Base-by-base conservation (phyloP, 179 eudicot genomes). In the Beta lomatogona region DNA sequence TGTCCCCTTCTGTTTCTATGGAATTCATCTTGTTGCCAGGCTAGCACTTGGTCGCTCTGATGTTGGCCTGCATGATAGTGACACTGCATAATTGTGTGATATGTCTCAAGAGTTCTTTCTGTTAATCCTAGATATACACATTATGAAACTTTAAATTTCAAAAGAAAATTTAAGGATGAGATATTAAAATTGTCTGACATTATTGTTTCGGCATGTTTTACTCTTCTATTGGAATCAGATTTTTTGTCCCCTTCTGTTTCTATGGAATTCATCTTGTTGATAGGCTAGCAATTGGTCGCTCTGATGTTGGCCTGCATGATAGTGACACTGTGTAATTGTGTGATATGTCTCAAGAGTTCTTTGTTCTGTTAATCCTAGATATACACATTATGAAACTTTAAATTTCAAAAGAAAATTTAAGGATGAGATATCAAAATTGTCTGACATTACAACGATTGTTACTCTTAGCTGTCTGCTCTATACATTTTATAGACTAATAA, bases 401-500 rank as follows among this genome's bases (percentile, higher is more conserved):
- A 57, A 41, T 59, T 44, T 44, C 2, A 14, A 9, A 70, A 22
- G 22, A 9, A 9, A 14, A 41, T 22, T 44, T 58, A 44, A 69
- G 69, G 63, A 58, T 31, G 21, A 16, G 46, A 46, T 46, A 15
- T 9, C 64, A 28, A 6, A n/a, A 50, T 36, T 3, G 16, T 21
- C 12, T 61, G 45, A 68, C 57, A 73, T 68, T 53, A 68, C 57
- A 73, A 13, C 6, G 41, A 21, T 22, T 21, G 44, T 52, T 67
- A 13, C 9, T 44, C n/a, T 60, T 58, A 55, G 71, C 46, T 75
- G 19, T 45, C 22, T 69, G 71, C 46, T 75, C 13, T 45, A 31
- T 64, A 57, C 46, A 44, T n/a, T n/a, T 44, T 77, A n/a, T 71
- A 25, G 63, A 72, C 79, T 78, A 21, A 79, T 25, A n/a, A 50